These are phyloP conservation scores for Musa acuminata DNA, from an alignment of 176 grass and related monocot species.

Conservation along the genomic window DNA sequence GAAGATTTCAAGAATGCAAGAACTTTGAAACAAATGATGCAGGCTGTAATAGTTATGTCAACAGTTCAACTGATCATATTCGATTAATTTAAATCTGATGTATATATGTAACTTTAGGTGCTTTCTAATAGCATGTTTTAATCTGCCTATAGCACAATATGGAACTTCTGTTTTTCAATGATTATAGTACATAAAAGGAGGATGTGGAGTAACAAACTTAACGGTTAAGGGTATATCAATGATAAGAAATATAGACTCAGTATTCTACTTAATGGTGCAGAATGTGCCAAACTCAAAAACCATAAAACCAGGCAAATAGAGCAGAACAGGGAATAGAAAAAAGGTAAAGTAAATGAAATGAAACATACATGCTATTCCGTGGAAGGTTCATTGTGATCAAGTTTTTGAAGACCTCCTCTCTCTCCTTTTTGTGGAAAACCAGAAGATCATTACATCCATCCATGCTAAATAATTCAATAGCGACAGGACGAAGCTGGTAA, in stretches of 20 bases:
- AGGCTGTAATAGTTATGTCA: no score
- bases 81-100: neutral
- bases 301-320: neutral
- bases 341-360: slow-evolving; percentile 8
- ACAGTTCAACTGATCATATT: neutral
- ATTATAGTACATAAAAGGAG: neutral
- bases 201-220: neutral
- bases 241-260: neutral
- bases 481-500: slow-evolving; percentile 92
- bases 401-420: slow-evolving; percentile 93
- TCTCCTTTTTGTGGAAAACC: slow-evolving; percentile 99
- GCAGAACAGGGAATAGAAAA: slow-evolving; percentile 1
- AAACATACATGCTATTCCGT: slow-evolving; percentile 88
- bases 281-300: neutral
- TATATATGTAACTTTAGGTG: neutral
- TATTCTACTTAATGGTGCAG: neutral
- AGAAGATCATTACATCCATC: slow-evolving; percentile 96
- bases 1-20: no score
- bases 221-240: neutral
- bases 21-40: no score
- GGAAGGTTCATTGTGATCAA: slow-evolving; percentile 89
- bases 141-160: neutral
- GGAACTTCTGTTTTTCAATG: neutral
- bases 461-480: slow-evolving; percentile 97
- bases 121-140: neutral